Percentiles rank a stretch among this genome's conserved stretches.
Conservation (phyloP, 306 rosid species). For the Pterocarpus santalinus region DNA sequence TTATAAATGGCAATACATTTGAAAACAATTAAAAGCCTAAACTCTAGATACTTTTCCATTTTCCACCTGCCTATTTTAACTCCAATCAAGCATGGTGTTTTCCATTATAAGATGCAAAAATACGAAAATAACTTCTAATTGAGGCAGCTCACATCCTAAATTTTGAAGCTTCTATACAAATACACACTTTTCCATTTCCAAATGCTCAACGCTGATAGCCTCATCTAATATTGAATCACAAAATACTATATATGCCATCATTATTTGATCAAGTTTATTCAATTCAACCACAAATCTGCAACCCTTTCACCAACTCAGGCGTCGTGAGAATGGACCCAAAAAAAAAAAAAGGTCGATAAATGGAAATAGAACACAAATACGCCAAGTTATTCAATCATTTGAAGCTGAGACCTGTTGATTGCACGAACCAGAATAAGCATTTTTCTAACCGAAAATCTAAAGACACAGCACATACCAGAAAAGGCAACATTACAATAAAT, state of each 20-base stretch:
- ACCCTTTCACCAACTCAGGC: too few species aligned
- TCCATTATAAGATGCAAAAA: not conserved
- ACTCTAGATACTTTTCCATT: not conserved
- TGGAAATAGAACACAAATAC: too few species aligned
- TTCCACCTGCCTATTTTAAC: not conserved
- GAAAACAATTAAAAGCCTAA: not conserved
- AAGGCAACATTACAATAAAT: not conserved
- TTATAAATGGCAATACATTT: not conserved
- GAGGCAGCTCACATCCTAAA: not conserved
- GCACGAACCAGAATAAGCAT: not conserved
- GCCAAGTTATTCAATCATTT: not conserved
- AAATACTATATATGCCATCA: not conserved
- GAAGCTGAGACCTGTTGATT: not conserved
- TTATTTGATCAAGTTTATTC: not conserved
- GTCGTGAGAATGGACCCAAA: too few species aligned
- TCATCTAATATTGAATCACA: conserved; percentile 9
- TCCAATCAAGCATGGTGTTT: not conserved
- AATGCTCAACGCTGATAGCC: not conserved
- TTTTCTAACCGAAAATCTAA: too few species aligned
- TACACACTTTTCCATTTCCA: not conserved
- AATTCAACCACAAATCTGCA: not conserved
- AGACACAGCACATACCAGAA: not conserved
- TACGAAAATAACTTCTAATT: not conserved
- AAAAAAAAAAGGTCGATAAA: too few species aligned
- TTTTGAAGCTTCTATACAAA: conserved; percentile 10